Evolutionary conservation across 2,329 filamentous ascomycete genomes (phyloP).

Genomic region (Pyricularia sp.): DNA sequence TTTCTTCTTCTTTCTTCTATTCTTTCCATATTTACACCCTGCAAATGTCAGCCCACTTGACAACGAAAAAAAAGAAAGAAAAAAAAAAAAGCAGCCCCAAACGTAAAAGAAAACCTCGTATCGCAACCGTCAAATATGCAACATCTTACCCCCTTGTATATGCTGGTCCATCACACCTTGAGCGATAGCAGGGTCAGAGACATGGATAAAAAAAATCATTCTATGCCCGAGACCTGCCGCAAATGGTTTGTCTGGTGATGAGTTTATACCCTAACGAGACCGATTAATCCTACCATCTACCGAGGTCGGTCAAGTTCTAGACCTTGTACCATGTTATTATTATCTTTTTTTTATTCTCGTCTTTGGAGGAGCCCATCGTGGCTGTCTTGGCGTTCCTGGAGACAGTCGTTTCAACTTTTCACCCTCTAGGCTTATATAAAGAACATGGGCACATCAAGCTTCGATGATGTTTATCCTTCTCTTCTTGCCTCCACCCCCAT

Average conservation of each 20-base stretch:
- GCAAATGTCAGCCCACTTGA: neutral
- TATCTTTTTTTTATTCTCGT: neutral
- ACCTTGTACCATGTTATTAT: neutral
- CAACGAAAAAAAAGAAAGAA: neutral
- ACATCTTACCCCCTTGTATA: neutral
- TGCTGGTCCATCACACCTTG: neutral
- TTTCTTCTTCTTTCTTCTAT: too few relatives aligned
- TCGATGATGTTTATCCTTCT: neutral
- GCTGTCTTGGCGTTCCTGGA: neutral
- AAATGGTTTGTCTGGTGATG: neutral
- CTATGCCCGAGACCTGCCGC: neutral
- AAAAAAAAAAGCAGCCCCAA: neutral
- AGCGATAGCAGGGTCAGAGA: neutral
- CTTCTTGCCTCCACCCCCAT: neutral
- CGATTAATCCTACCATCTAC: neutral
- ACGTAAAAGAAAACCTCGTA: neutral
- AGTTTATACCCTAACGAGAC: neutral
- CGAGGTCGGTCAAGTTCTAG: neutral
- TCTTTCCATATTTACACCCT: neutral
- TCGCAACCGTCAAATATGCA: neutral
- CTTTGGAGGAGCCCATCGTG: neutral
- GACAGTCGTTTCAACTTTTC: neutral
- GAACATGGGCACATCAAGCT: neutral
- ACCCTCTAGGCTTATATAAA: neutral
- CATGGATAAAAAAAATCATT: neutral